A percentile compares a stretch with the other conserved stretches of the same genome.
Evolutionary conservation across 306 rosid genomes (phyloP).

Genomic region (Cicer arietinum): DNA sequence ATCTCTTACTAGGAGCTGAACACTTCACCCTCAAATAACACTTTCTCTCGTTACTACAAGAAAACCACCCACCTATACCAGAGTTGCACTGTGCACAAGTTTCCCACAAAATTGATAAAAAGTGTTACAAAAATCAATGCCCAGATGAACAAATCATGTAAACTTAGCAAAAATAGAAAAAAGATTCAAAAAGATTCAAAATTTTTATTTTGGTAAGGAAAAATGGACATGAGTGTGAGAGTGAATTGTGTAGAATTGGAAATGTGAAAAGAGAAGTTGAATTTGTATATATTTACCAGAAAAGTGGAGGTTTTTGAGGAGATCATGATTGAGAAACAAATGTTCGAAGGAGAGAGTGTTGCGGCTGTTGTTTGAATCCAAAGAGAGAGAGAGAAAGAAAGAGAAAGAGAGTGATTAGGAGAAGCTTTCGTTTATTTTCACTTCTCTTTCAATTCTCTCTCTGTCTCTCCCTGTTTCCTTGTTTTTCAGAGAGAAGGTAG

Average conservation of each 20-base stretch:
- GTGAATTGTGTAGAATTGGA: neutral
- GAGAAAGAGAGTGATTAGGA: too few species aligned
- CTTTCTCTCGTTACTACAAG: constrained; percentile 46
- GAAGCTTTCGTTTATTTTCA: too few species aligned
- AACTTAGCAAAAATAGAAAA: too few species aligned
- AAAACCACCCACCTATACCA: constrained; percentile 47
- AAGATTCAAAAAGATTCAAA: too few species aligned
- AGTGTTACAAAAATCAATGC: neutral
- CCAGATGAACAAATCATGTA: neutral
- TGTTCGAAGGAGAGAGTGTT: constrained; percentile 1
- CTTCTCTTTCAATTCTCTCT: too few species aligned
- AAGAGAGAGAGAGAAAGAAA: neutral
- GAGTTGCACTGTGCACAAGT: constrained; percentile 54
- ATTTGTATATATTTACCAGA: neutral
- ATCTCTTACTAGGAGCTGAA: constrained; percentile 24
- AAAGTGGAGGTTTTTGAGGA: neutral
- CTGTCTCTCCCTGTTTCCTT: too few species aligned
- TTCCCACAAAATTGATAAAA: neutral
- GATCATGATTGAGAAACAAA: constrained; percentile 11
- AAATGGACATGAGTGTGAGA: too few species aligned
- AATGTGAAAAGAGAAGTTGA: neutral
- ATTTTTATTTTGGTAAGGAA: too few species aligned
- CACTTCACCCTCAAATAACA: constrained; percentile 55
- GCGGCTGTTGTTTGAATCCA: constrained; percentile 13
- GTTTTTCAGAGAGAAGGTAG: too few species aligned